Evolutionary conservation across 2,329 filamentous ascomycete species (phyloP), one percentile per base, ranked within the genome.

Genomic region (Pseudocercospora pini-densiflorae): DNA sequence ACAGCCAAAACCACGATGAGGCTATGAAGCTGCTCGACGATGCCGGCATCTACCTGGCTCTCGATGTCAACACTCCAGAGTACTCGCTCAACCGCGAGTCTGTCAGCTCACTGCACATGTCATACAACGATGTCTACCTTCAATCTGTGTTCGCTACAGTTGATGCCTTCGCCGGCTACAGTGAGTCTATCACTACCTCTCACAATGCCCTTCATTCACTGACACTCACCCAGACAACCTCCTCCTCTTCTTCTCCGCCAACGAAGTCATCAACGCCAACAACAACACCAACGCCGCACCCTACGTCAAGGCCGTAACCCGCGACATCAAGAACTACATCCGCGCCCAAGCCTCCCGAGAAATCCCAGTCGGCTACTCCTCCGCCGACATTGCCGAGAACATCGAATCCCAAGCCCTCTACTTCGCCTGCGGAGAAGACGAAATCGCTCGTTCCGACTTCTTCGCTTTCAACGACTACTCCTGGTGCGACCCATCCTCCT

Each of bases 391-490:
- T 62, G 85, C 91, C 65, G 85, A 88, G 75, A 97, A 96, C 85
- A 92, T 93, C 75, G 87, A 92, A 81, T 87, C 96, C 82, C 93
- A 92, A 77, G 93, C 93, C 61, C 78, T 90, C 62, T 97, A 96
- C 86, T 93, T 97, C 88, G 96, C 97, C 86, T 97, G 94, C 77
- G 93, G 93, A 67, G 82, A 87, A 55, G 92, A 95, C 61, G 90
- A 93, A 69, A 88, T 90, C 55, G 73, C 74, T 80, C 90, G 93
- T 72, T 91, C 90, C 72, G 93, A 97, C 81, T 94, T 94, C 83
- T 94, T 94, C 76, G 92, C 90, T 68, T 93, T 93, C 81, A 94
- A 94, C 81, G 92, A 94, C 81, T 94, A 94, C 82, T 93, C 91
- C 5, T 94, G 90, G 90, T 94, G 92, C 80, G 89, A 87, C 74